Base-by-base conservation (phyloP, 2,329 filamentous ascomycete species). In the Nigrospora osmanthi region DNA sequence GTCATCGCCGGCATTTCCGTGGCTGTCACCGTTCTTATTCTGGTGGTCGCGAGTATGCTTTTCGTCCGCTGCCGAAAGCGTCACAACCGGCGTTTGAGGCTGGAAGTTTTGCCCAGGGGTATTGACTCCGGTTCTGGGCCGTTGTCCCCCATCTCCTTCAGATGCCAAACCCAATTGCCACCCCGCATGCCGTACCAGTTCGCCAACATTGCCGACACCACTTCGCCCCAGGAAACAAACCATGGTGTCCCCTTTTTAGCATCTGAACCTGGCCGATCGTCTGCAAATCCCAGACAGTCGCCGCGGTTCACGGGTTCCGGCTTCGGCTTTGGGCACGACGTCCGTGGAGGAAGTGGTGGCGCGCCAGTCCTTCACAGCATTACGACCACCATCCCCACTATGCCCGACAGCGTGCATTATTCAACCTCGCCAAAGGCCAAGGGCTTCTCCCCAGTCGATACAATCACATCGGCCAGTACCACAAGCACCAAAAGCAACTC, bases 111-210 rank as follows among this genome's bases (percentile, higher is more conserved):
- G n/a, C 50, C 46, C 15, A 46, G 40, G 43, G 47, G 42, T 6
- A 43, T 43, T n/a, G 51, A 49, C 35, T 49, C 50, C 23, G 57
- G 60, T 35, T 17, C 19, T 61, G 53, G 38, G 46, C 52, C n/a
- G 49, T 52, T 14, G 13, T 76, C 74, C 0, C 67, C 70, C 5
- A 63, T 77, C 28, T 75, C 71, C 2, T 78, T 77, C 58, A 67
- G 68, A 31, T 77, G 75, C 59, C 70, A 73, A 46, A 68, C 72
- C 0, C 67, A 67, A 43, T 56, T 71, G 19, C 64, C 64, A 10
- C 65, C 66, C 1, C 56, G 62, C 14, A 67, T 65, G 1, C 65
- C 69, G 0, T 54, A 57, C 34, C 66, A 67, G 53, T 65, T 65
- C 53, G 54, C 52, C 6, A 52, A 49, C 36, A 36, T 48, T 13